These are phyloP conservation scores for Mycena maculata DNA, from an alignment of 768 basidiomycete species.

Conservation along the genomic window DNA sequence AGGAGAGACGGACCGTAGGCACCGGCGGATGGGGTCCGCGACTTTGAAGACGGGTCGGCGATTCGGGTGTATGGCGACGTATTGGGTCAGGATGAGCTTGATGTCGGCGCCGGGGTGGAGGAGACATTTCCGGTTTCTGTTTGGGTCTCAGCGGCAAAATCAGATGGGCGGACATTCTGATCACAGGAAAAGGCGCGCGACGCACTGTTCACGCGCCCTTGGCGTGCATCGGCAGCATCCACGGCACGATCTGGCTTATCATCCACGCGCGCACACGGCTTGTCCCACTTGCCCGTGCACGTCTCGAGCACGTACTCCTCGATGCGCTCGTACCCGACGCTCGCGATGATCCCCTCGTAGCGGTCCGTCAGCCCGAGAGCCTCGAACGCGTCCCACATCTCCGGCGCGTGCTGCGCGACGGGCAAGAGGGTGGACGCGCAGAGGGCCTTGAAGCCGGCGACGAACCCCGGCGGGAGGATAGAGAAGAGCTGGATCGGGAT, in stretches of 20 bases:
- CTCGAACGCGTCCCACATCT: conserved; percentile 72
- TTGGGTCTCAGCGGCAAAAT: too few relatives aligned
- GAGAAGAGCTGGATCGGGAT: conserved; percentile 85
- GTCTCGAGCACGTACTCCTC: conserved; percentile 74
- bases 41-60: conserved; percentile 95
- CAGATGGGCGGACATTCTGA: too few relatives aligned
- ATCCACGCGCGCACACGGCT: conserved; percentile 85
- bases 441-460: too few relatives aligned
- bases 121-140: too few relatives aligned
- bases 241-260: conserved; percentile 70
- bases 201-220: conserved; percentile 70
- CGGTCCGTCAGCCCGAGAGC: conserved; percentile 81
- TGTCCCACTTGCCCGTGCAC: conserved; percentile 78
- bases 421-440: conserved; percentile 65
- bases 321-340: conserved; percentile 90
- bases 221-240: conserved; percentile 83
- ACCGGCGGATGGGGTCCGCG: conserved; percentile 90
- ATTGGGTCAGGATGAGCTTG: too few relatives aligned
- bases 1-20: conserved; percentile 80
- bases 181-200: conserved; percentile 27
- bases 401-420: conserved; percentile 39
- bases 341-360: conserved; percentile 85
- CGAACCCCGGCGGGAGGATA: too few relatives aligned
- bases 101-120: too few relatives aligned
- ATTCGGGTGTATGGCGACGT: conserved; percentile 92